Evolutionary conservation across 345 rosid genomes (phyloP), one percentile per base, ranked within the genome.

Genomic region (Citropsis articulata): DNA sequence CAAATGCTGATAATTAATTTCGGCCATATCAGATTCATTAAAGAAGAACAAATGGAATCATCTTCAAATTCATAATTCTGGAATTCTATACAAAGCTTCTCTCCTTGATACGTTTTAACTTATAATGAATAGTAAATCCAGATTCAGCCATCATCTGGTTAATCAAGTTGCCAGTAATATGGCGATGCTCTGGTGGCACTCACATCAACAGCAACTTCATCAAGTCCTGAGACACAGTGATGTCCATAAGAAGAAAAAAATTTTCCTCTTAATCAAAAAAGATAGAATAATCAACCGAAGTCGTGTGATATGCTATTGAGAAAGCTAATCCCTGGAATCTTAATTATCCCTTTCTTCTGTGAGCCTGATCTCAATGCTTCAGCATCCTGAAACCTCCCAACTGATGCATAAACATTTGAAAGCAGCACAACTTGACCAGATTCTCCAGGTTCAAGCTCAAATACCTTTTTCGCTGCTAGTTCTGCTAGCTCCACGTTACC

Each of bases 351-450:
- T 36, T 77, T 73, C 61, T 82, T 81, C 68, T 81, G 72, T 53
- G 84, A 61, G 57, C 75, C 76, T 24, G 25, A 70, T 79, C 89
- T 86, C 85, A 82, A 55, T 65, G 75, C 82, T 83, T 86, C 86
- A 35, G 90, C 88, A 80, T 87, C 88, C 79, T 84, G 50, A 75
- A 85, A 87, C 78, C 86, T 85, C 48, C 91, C 90, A n/a, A 77
- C 80, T 5, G 82, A 87, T 55, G 87, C 85, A 82, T 85, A 87
- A 59, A 74, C 78, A 66, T 87, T 87, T 28, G 89, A 89, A 31
- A 89, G 81, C 36, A 84, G 85, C 80, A 87, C 84, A 21, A 75
- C 53, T 14, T 56, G 73, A 10, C 73, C 85, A 1, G 83, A 75
- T 70, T 79, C 78, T 36, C 66, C 71, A 27, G 66, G 66, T 14